A percentile compares a stretch with the other conserved stretches of the same genome.
phyloP scores from a whole-genome alignment of 805 yeast species.

The Yamadazyma tumulicola region DNA sequence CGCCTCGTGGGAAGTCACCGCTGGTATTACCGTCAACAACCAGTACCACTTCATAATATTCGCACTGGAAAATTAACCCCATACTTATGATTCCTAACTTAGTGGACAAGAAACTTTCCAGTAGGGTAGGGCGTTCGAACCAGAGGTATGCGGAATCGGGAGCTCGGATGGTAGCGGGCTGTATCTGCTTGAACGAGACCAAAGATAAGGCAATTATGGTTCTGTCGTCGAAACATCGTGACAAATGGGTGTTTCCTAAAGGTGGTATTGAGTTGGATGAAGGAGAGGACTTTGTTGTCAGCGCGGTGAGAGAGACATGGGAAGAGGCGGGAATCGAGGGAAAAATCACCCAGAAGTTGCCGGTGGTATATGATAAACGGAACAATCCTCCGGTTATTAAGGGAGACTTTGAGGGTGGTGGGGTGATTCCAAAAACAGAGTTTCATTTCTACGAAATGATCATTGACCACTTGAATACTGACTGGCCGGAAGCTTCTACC shows the following conservation, averaged over 20 bases:
- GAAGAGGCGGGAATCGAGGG: constrained; percentile 95
- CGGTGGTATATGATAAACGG: constrained; percentile 59
- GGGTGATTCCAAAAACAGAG: constrained; percentile 70
- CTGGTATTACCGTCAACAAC: not conserved
- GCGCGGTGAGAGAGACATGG: constrained; percentile 92
- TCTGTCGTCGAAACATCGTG: constrained; percentile 64
- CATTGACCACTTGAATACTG: constrained; percentile 49
- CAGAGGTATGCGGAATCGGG: constrained; percentile 61
- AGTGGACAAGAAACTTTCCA: constrained; percentile 5
- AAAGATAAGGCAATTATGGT: constrained; percentile 71
- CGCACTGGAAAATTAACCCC: too few relatives aligned
- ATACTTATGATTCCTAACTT: constrained; percentile 10
- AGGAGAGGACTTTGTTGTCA: constrained; percentile 37
- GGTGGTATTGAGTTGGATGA: constrained; percentile 95
- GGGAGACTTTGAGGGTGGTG: constrained; percentile 29
- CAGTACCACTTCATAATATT: too few relatives aligned
- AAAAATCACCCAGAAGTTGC: constrained; percentile 49
- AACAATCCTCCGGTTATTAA: constrained; percentile 34
- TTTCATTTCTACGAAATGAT: constrained; percentile 83
- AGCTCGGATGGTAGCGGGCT: constrained; percentile 90
- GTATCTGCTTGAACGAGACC: constrained; percentile 63
- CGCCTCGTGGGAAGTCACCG: constrained; percentile 2
- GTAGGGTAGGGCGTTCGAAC: constrained; percentile 56
- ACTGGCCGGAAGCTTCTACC: constrained; percentile 71
- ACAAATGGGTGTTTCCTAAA: constrained; percentile 87